Evolutionary conservation across 2,329 filamentous ascomycete genomes (phyloP).

Genomic region (Aplosporella prunicola): DNA sequence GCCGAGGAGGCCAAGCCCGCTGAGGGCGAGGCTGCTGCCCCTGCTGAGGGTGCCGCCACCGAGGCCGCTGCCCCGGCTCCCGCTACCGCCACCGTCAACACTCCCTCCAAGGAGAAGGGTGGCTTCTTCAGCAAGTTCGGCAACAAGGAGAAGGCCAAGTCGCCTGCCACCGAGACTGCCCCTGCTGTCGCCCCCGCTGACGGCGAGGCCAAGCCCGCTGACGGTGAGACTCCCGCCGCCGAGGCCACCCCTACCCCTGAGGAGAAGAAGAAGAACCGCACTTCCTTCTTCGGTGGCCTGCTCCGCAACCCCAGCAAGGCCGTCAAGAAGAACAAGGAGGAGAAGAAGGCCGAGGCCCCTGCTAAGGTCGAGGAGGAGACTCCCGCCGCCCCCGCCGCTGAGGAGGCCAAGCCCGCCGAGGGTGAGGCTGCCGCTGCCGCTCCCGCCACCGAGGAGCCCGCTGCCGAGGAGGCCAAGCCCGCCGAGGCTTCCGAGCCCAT

Average conservation of each 20-base stretch:
- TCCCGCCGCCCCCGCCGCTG: constrained; percentile 16
- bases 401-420: constrained; percentile 20
- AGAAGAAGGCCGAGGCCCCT: constrained; percentile 20
- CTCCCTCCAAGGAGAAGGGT: constrained; percentile 41
- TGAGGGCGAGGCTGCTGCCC: constrained; percentile 17
- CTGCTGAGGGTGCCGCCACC: constrained; percentile 11
- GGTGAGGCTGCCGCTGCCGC: constrained; percentile 16
- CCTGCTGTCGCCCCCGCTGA: constrained; percentile 27
- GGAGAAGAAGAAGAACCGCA: constrained; percentile 41
- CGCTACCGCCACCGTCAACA: constrained; percentile 29
- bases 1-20: constrained; percentile 19
- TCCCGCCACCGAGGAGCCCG: constrained; percentile 10
- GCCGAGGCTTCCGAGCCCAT: constrained; percentile 23
- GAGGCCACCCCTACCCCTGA: constrained; percentile 29
- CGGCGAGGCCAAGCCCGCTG: constrained; percentile 19
- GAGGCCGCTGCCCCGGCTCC: constrained; percentile 24
- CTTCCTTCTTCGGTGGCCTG: constrained; percentile 40
- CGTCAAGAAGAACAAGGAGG: constrained; percentile 11
- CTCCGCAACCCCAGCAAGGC: constrained; percentile 32
- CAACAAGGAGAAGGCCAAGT: constrained; percentile 61
- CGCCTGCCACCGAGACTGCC: constrained; percentile 40
- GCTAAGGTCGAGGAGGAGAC: constrained; percentile 24
- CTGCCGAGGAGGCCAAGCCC: constrained; percentile 20
- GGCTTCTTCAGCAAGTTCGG: constrained; percentile 55
- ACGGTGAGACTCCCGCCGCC: constrained; percentile 12